Evolutionary conservation across 1,284 basidiomycete species (phyloP).

Genomic region (Uromyces viciae-fabae): DNA sequence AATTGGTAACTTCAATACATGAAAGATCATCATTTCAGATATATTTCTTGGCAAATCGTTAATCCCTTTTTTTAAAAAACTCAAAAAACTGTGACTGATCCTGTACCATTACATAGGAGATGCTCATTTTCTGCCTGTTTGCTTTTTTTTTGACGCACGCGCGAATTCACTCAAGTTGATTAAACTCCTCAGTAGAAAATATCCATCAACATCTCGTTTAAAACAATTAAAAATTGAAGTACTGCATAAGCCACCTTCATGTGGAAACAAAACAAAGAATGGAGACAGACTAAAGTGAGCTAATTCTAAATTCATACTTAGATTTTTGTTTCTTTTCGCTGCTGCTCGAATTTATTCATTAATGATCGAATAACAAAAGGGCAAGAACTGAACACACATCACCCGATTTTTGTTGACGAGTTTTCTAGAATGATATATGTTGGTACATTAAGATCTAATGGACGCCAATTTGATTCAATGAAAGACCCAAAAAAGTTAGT

Average conservation of each 20-base stretch:
- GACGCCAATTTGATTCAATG: conserved; percentile 24
- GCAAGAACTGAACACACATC: not conserved
- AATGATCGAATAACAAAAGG: not conserved
- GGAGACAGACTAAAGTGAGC: conserved; percentile 36
- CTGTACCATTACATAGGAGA: not conserved
- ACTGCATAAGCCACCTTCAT: not conserved
- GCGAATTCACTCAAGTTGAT: not conserved
- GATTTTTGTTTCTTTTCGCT: not conserved
- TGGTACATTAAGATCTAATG: conserved; percentile 8
- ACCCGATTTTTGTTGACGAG: not conserved
- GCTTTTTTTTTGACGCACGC: not conserved
- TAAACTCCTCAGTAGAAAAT: conserved; percentile 5
- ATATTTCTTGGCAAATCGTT: not conserved
- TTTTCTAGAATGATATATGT: conserved; percentile 23
- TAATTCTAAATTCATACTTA: not conserved
- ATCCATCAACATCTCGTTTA: not conserved
- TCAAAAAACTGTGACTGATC: too few species aligned
- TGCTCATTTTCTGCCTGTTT: not conserved
- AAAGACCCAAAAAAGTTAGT: conserved; percentile 25
- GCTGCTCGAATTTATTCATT: too few species aligned
- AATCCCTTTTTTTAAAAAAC: not conserved
- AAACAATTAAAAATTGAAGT: conserved; percentile 19
- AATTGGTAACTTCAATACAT: not conserved
- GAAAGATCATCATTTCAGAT: not conserved
- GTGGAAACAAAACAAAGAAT: not conserved